Evolutionary conservation across 1,284 basidiomycete species (phyloP).

Genomic region (Peniophora sp.): DNA sequence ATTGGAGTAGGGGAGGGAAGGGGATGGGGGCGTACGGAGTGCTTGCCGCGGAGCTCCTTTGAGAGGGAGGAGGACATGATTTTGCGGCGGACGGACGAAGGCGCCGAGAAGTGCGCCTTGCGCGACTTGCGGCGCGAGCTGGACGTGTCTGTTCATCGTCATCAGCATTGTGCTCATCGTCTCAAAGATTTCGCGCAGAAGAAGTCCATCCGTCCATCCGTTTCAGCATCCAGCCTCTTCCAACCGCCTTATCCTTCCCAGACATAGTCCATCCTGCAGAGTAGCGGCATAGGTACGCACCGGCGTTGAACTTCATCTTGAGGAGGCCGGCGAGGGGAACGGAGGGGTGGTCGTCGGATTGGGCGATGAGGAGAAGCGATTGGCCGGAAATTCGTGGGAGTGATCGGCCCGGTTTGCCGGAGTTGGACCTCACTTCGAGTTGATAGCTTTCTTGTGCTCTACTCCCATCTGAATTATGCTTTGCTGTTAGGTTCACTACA

Average conservation of each 20-base stretch:
- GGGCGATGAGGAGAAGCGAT: background rate
- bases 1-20: slow-evolving; percentile 1
- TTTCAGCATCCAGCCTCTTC: slow-evolving; percentile 18
- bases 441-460: too few species aligned
- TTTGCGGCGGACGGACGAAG: slow-evolving; percentile 91
- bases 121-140: slow-evolving; percentile 93
- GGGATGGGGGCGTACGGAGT: slow-evolving; percentile 64
- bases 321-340: slow-evolving; percentile 34
- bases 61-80: slow-evolving; percentile 96
- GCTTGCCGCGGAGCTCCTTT: slow-evolving; percentile 90
- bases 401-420: too few species aligned
- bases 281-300: slow-evolving; percentile 32
- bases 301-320: slow-evolving; percentile 77
- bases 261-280: slow-evolving; percentile 6
- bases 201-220: slow-evolving; percentile 31
- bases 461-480: background rate
- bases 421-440: too few species aligned
- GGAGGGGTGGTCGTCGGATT: background rate
- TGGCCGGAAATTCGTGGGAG: background rate
- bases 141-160: slow-evolving; percentile 54
- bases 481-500: too few species aligned
- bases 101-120: slow-evolving; percentile 93
- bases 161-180: slow-evolving; percentile 16
- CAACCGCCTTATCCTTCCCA: slow-evolving; percentile 44
- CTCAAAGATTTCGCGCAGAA: slow-evolving; percentile 2